A percentile compares a stretch with the other conserved stretches of the same genome.
These are phyloP conservation scores for Ascochyta fabae DNA, from an alignment of 2,329 filamentous ascomycete genomes.

Conservation along the genomic window DNA sequence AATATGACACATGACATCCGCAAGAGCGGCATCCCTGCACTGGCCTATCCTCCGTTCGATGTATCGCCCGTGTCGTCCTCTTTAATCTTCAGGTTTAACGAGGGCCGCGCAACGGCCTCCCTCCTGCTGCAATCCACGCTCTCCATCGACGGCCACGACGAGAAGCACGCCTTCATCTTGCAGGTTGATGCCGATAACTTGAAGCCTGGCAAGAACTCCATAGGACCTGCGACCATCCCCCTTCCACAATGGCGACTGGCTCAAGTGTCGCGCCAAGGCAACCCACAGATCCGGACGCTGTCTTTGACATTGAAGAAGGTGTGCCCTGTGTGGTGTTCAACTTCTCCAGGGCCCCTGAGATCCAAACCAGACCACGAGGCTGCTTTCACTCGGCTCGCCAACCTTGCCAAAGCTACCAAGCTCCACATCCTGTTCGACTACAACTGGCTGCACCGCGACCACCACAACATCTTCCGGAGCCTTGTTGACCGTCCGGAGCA, in stretches of 20 bases:
- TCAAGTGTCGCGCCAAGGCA: slow-evolving; percentile 17
- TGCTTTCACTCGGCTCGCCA: slow-evolving; percentile 10
- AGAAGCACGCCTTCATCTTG: slow-evolving; percentile 22
- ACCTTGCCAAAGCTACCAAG: slow-evolving; percentile 21
- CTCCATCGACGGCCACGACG: slow-evolving; percentile 14
- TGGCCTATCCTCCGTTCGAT: slow-evolving; percentile 16
- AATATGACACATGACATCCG: slow-evolving; percentile 17
- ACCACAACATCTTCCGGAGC: slow-evolving; percentile 9
- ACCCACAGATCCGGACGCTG: slow-evolving; percentile 19
- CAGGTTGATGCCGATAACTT: slow-evolving; percentile 28
- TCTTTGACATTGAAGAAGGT: slow-evolving; percentile 8
- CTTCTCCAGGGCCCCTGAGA: neutral
- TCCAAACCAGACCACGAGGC: slow-evolving; percentile 12
- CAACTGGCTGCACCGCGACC: slow-evolving; percentile 24
- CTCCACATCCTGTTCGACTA: slow-evolving; percentile 23
- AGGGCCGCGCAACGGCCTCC: slow-evolving; percentile 17
- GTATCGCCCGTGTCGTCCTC: slow-evolving; percentile 12
- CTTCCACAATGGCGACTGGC: slow-evolving; percentile 8
- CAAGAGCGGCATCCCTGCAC: slow-evolving; percentile 19
- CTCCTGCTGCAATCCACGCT: slow-evolving; percentile 17
- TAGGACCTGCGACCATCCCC: slow-evolving; percentile 8
- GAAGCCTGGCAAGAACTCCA: slow-evolving; percentile 13
- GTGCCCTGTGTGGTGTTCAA: slow-evolving; percentile 21
- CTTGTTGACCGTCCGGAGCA: slow-evolving; percentile 16
- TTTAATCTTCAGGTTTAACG: slow-evolving; percentile 20